These are phyloP conservation scores for Magnolia changhungtana DNA, from an alignment of 164 flowering plant genomes.

Conservation along the genomic window DNA sequence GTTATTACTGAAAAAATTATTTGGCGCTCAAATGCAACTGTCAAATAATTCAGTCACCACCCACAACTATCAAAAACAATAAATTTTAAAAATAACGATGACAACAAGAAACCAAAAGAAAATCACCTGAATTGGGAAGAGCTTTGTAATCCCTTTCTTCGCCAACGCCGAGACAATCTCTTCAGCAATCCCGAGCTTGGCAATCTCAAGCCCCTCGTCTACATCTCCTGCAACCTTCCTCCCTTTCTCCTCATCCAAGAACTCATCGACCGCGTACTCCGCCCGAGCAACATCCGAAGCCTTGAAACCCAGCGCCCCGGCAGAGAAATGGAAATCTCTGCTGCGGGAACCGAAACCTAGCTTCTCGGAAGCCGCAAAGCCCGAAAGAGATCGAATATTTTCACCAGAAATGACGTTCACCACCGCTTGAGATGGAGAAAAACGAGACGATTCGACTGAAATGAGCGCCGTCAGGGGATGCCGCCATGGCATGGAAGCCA, in stretches of 20 bases:
- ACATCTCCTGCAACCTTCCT: conserved; percentile 17
- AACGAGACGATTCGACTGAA: conserved; percentile 14
- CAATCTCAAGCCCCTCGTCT: conserved; percentile 73
- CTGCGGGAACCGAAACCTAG: conserved; percentile 12
- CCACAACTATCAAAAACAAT: background rate
- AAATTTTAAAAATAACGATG: background rate
- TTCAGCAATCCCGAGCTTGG: conserved; percentile 63
- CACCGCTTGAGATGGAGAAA: background rate
- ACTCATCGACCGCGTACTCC: conserved; percentile 42
- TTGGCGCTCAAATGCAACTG: background rate
- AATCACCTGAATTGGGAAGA: conserved; percentile 83
- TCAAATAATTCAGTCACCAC: background rate
- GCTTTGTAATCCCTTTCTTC: conserved; percentile 56
- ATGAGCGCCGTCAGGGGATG: conserved; percentile 24
- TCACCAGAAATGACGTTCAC: background rate
- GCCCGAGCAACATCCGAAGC: conserved; percentile 30
- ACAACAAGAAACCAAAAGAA: background rate
- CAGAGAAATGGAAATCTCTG: conserved; percentile 35
- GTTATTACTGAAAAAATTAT: too few species aligned
- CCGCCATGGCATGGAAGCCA: conserved; percentile 22
- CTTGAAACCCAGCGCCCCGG: conserved; percentile 32
- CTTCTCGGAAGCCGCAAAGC: conserved; percentile 1
- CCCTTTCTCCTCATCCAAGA: conserved; percentile 36
- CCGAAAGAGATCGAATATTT: background rate
- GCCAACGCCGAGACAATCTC: conserved; percentile 67